Base-by-base conservation (phyloP, 768 basidiomycete genomes). In the Pilatotrama ljubarskyi region DNA sequence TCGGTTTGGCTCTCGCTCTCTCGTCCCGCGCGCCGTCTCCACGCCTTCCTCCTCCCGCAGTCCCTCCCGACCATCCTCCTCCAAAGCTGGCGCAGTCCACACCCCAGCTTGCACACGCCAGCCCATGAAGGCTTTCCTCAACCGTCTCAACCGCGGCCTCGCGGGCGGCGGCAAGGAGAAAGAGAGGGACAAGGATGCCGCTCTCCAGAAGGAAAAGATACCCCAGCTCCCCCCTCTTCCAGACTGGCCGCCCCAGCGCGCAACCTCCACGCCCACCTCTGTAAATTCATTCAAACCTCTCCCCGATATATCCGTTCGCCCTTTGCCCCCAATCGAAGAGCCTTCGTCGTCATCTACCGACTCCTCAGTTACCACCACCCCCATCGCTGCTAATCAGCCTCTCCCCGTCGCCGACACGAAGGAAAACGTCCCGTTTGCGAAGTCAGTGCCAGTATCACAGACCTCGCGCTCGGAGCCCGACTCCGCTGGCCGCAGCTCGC, bases 71-170 rank as follows among this genome's bases (percentile, higher is more conserved):
- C 52, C 58, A 56, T 51, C 48, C 43, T 53, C 51, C 50, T 40
- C 26, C 46, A 49, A 50, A 49, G 56, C 54, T 66, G 56, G 59
- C 61, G 57, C 52, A 26, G 46, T 49, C 24, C 36, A 40, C 42
- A 49, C 51, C 46, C 59, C 46, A 41, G 42, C 61, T 44, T 56
- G 53, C 32, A 25, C 57, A 47, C 47, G 37, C 50, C 18, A 54
- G 61, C 73, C 37, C 73, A 93, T 93, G 91, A 93, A 91, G 81
- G 91, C 91, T 43, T 88, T 93, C 67, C 83, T 93, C 74, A 82
- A 83, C 70, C 84, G 90, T 69, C 77, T 93, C 66, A 90, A 90
- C 70, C 74, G 86, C 67, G 81, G 78, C 59, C 81, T 78, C 65
- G 74, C 79, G 29, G 29, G 29, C 69, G 88, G 85, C 74, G 83